phyloP scores from a whole-genome alignment of 2,329 filamentous ascomycete genomes.

The Fusarium scirpi region DNA sequence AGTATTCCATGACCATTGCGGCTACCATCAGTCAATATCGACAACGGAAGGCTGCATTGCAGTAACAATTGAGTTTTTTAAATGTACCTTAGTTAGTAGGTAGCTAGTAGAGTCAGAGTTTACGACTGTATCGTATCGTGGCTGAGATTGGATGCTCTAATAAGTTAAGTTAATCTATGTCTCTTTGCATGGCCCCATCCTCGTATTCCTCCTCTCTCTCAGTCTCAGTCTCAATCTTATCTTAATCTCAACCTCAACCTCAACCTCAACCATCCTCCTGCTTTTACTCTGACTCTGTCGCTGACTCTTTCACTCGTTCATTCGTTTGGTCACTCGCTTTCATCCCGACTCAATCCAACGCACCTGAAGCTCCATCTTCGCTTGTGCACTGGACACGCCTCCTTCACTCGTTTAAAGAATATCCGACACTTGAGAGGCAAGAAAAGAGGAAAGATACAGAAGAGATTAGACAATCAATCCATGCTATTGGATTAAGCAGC shows the following conservation, averaged over 20 bases:
- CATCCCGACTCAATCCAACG: conserved; percentile 5
- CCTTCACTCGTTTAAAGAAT: conserved; percentile 14
- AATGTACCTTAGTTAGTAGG: conserved; percentile 2
- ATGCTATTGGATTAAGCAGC: background rate
- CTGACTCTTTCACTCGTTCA: conserved; percentile 1
- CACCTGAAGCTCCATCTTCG: conserved; percentile 1
- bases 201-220: conserved; percentile 20
- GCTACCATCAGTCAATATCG: conserved; percentile 2
- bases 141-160: conserved; percentile 6
- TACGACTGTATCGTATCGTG: background rate
- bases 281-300: conserved; percentile 3
- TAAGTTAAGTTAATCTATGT: conserved; percentile 16
- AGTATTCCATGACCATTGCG: background rate
- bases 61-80: conserved; percentile 6
- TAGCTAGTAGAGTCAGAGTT: conserved; percentile 2
- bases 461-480: background rate
- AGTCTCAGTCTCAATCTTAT: background rate
- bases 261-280: conserved; percentile 12
- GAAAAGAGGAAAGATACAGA: background rate
- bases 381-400: conserved; percentile 7
- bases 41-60: conserved; percentile 11
- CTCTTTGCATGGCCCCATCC: conserved; percentile 2
- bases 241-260: background rate
- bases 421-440: conserved; percentile 1
- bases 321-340: conserved; percentile 27